These are phyloP conservation scores for Coccinonectria pachysandricola DNA, from an alignment of 2,329 filamentous ascomycete species.

Conservation along the genomic window DNA sequence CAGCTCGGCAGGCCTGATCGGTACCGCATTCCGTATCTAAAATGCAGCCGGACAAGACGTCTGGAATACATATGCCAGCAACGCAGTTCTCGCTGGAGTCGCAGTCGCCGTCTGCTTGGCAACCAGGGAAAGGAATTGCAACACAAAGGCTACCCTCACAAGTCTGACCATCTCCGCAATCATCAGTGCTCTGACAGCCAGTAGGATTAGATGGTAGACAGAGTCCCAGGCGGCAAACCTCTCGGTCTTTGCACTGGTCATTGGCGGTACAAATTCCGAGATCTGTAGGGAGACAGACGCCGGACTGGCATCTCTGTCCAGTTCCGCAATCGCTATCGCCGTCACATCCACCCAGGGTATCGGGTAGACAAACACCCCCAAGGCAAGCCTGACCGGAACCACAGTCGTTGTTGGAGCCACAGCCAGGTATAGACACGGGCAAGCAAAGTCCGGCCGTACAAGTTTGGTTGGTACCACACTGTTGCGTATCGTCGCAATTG, in stretches of 20 bases:
- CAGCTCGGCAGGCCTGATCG: too few relatives aligned
- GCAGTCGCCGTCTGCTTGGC: neutral
- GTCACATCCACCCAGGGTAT: too few relatives aligned
- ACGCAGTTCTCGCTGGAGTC: neutral
- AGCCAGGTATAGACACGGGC: too few relatives aligned
- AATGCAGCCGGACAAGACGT: too few relatives aligned
- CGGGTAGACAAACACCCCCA: too few relatives aligned
- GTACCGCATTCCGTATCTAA: too few relatives aligned
- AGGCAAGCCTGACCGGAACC: too few relatives aligned
- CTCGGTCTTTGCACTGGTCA: slow-evolving; percentile 1
- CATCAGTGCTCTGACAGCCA: slow-evolving; percentile 1
- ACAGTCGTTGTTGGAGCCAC: too few relatives aligned
- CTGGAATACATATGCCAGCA: too few relatives aligned
- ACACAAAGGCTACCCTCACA: slow-evolving; percentile 2
- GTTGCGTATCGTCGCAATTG: slow-evolving; percentile 1
- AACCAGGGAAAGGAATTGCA: neutral
- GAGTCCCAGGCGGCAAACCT: slow-evolving; percentile 4
- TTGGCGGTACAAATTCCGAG: slow-evolving; percentile 1
- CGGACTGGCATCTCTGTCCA: slow-evolving; percentile 1
- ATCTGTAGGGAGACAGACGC: slow-evolving; percentile 1
- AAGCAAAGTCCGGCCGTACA: slow-evolving; percentile 2
- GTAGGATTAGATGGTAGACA: slow-evolving; percentile 1
- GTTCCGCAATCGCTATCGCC: neutral
- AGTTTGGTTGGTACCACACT: slow-evolving; percentile 2
- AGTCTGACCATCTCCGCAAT: slow-evolving; percentile 1